These are phyloP conservation scores for Pseudogymnoascus sp. DNA, from an alignment of 2,329 filamentous ascomycete species.

Conservation along the genomic window DNA sequence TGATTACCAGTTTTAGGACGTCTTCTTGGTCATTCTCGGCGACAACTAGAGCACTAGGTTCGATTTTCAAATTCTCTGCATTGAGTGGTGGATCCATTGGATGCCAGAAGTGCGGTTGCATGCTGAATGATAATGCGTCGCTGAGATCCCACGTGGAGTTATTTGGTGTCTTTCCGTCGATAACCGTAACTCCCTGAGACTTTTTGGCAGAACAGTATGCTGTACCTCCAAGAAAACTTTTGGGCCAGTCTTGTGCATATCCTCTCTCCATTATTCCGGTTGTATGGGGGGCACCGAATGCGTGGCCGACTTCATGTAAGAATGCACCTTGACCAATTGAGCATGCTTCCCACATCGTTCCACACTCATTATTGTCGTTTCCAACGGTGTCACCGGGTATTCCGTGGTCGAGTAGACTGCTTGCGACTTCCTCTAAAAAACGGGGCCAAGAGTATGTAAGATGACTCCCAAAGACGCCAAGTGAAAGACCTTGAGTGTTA, in stretches of 20 bases:
- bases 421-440: slow-evolving; percentile 55
- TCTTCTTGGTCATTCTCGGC: slow-evolving; percentile 19
- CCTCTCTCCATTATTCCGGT: slow-evolving; percentile 53
- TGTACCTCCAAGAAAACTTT: slow-evolving; percentile 32
- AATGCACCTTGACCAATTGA: slow-evolving; percentile 57
- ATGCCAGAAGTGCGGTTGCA: slow-evolving; percentile 59
- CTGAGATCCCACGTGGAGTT: slow-evolving; percentile 62
- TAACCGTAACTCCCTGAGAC: slow-evolving; percentile 26
- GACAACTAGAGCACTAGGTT: slow-evolving; percentile 11
- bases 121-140: slow-evolving; percentile 58
- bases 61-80: slow-evolving; percentile 17
- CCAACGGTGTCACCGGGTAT: slow-evolving; percentile 32
- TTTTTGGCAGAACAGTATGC: slow-evolving; percentile 27
- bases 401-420: slow-evolving; percentile 37
- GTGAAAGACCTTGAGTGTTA: slow-evolving; percentile 48
- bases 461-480: slow-evolving; percentile 66
- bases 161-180: slow-evolving; percentile 35
- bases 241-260: slow-evolving; percentile 35
- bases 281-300: slow-evolving; percentile 62
- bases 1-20: slow-evolving; percentile 19
- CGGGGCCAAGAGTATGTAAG: slow-evolving; percentile 62
- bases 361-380: slow-evolving; percentile 36
- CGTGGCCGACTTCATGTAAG: slow-evolving; percentile 61
- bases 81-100: slow-evolving; percentile 45
- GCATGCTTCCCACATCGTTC: slow-evolving; percentile 37